phyloP scores from a whole-genome alignment of 2,329 filamentous ascomycete species.

The Calonectria leucothoes region DNA sequence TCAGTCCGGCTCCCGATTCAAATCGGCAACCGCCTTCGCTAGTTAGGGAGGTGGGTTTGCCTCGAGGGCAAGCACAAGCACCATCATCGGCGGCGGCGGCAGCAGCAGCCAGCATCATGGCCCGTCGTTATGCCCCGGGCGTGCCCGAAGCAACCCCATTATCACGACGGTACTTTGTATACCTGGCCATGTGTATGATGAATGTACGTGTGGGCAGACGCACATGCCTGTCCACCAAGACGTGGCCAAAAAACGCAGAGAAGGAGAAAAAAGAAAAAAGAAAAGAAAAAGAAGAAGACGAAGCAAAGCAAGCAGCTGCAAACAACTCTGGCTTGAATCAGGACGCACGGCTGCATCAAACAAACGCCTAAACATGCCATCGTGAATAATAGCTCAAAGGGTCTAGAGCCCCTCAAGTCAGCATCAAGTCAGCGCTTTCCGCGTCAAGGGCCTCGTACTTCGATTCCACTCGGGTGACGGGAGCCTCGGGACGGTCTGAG shows the following conservation, averaged over 20 bases:
- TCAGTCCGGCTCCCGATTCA: conserved; percentile 9
- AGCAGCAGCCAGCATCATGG: background rate
- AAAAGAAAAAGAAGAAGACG: background rate
- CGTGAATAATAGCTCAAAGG: conserved; percentile 11
- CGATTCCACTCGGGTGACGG: background rate
- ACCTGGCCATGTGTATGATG: background rate
- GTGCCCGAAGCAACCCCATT: conserved; percentile 13
- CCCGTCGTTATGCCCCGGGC: background rate
- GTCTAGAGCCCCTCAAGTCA: background rate
- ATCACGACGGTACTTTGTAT: background rate
- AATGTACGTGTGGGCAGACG: background rate
- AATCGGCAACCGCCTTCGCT: conserved; percentile 3
- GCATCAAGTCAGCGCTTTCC: conserved; percentile 14
- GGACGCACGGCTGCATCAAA: conserved; percentile 4
- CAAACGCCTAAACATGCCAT: conserved; percentile 12
- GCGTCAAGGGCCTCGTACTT: background rate
- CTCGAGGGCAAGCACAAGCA: background rate
- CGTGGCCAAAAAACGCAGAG: background rate
- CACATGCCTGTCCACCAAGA: background rate
- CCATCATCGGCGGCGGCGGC: background rate
- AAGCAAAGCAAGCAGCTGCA: background rate
- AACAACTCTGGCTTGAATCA: background rate
- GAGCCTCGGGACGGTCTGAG: conserved; percentile 3
- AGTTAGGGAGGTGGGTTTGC: background rate
- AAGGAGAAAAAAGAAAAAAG: background rate